phyloP scores from a whole-genome alignment of 2,329 filamentous ascomycete genomes.

The Dissoconium aciculare region DNA sequence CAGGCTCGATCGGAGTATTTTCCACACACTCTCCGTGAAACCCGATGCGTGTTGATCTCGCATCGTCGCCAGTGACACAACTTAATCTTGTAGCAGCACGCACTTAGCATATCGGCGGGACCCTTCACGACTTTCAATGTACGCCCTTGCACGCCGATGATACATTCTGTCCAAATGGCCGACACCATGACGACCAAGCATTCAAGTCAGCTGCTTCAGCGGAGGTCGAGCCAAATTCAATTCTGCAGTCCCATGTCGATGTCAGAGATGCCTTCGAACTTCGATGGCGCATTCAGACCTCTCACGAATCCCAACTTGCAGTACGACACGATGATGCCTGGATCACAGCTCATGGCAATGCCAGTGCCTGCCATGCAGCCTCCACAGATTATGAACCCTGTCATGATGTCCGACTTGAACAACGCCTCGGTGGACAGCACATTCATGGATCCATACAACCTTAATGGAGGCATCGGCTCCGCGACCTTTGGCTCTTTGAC shows the following conservation, averaged over 20 bases:
- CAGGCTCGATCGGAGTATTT: no score
- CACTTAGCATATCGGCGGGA: no score
- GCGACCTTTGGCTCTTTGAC: conserved; percentile 14
- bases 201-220: conserved; percentile 15
- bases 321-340: no score
- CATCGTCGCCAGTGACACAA: no score
- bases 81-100: no score
- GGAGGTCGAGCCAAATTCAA: conserved; percentile 16
- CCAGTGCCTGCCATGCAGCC: conserved; percentile 11
- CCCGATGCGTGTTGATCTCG: no score
- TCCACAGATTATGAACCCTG: conserved; percentile 11
- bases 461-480: conserved; percentile 7
- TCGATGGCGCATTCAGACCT: conserved; percentile 18
- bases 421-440: conserved; percentile 6
- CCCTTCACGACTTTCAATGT: no score
- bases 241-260: conserved; percentile 15
- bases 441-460: conserved; percentile 7
- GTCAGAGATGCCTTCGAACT: conserved; percentile 16
- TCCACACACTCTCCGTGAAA: no score
- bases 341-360: conserved; percentile 8
- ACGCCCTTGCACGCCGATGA: no score
- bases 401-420: conserved; percentile 5
- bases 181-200: no score
- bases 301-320: no score
- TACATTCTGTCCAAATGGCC: no score